Conservation (phyloP, 805 yeast species). For the Kregervanrija delftensis region DNA sequence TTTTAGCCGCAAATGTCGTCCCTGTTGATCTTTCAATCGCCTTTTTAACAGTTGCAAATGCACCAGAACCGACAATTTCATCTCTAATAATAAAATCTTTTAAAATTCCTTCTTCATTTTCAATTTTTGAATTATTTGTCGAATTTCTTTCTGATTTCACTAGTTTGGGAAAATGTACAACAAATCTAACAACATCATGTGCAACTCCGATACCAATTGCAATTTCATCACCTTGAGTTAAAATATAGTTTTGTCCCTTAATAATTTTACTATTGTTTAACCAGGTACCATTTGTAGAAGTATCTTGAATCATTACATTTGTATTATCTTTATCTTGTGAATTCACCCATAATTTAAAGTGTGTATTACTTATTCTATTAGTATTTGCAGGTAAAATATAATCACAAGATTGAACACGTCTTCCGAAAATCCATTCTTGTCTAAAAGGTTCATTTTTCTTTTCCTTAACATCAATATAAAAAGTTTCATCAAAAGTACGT, state of each 20-base stretch:
- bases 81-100: constrained; percentile 65
- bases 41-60: constrained; percentile 91
- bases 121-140: background rate
- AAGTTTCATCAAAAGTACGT: constrained; percentile 21
- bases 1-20: constrained; percentile 82
- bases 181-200: constrained; percentile 52
- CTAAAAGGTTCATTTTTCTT: constrained; percentile 7
- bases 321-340: constrained; percentile 31
- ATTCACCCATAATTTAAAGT: constrained; percentile 62
- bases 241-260: constrained; percentile 69
- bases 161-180: constrained; percentile 38
- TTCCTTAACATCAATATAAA: constrained; percentile 26
- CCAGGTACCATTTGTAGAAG: constrained; percentile 90
- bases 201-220: constrained; percentile 84
- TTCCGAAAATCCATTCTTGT: constrained; percentile 50
- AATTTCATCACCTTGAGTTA: constrained; percentile 90
- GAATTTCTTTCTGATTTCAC: background rate
- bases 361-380: constrained; percentile 67
- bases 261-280: constrained; percentile 68
- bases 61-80: constrained; percentile 95
- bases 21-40: constrained; percentile 86
- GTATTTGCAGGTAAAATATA: constrained; percentile 51
- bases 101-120: constrained; percentile 21
- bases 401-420: constrained; percentile 56
- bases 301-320: constrained; percentile 54